A percentile compares a stretch with the other conserved stretches of the same genome.
Conservation (phyloP, 306 rosid genomes). For the Pueraria montana region DNA sequence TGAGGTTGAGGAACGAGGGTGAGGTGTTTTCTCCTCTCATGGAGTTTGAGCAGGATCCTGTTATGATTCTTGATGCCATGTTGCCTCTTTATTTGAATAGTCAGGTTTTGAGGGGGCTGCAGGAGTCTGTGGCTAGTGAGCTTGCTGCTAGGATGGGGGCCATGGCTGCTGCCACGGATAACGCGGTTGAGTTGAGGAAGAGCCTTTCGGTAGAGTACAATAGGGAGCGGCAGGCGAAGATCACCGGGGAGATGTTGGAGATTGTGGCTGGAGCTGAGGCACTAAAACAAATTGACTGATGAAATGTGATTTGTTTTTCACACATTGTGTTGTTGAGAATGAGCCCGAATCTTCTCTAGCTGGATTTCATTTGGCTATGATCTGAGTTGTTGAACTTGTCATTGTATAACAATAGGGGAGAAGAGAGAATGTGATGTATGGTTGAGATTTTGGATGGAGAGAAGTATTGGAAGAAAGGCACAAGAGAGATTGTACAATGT, state of each 20-base stretch:
- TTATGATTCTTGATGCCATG: constrained; percentile 87
- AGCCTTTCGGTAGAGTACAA: constrained; percentile 65
- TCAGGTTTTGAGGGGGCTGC: constrained; percentile 78
- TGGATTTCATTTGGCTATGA: neutral
- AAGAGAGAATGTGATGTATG: neutral
- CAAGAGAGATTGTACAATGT: neutral
- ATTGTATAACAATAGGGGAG: neutral
- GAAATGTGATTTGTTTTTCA: neutral
- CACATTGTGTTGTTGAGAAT: neutral
- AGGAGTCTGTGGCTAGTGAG: constrained; percentile 87
- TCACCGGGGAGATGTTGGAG: constrained; percentile 85
- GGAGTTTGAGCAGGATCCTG: constrained; percentile 89
- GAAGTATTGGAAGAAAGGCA: neutral
- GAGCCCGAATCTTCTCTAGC: neutral
- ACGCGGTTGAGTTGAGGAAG: constrained; percentile 74
- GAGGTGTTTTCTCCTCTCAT: constrained; percentile 46
- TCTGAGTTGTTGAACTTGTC: neutral
- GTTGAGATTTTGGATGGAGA: neutral
- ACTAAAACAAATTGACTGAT: constrained; percentile 57
- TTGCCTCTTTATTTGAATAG: constrained; percentile 87
- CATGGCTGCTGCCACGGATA: constrained; percentile 83
- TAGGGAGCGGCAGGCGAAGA: constrained; percentile 75
- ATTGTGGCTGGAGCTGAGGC: constrained; percentile 90
- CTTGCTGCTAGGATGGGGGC: constrained; percentile 89
- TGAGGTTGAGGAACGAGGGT: constrained; percentile 41